These are phyloP conservation scores for Metschnikowia noctiluminum DNA, from an alignment of 805 yeast genomes.

Conservation along the genomic window DNA sequence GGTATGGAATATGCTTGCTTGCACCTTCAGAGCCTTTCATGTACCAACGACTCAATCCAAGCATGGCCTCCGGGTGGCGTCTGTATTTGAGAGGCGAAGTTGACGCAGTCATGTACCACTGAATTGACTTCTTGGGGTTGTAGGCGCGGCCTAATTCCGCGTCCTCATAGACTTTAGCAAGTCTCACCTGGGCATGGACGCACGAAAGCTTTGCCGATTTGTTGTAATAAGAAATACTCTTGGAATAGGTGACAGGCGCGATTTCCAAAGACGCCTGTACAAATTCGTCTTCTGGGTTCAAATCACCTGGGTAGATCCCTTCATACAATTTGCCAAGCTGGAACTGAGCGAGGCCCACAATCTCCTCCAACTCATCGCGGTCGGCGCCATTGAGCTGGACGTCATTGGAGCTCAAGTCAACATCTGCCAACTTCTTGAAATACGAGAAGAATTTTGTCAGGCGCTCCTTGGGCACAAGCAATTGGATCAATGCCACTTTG, in stretches of 20 bases:
- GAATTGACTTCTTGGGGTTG: constrained; percentile 41
- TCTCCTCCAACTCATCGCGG: constrained; percentile 38
- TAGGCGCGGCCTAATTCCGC: constrained; percentile 40
- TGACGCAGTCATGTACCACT: constrained; percentile 43
- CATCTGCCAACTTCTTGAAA: constrained; percentile 34
- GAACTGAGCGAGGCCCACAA: constrained; percentile 39
- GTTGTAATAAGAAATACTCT: constrained; percentile 40
- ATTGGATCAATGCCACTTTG: constrained; percentile 36
- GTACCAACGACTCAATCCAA: constrained; percentile 43
- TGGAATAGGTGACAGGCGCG: constrained; percentile 43
- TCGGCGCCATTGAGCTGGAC: constrained; percentile 36
- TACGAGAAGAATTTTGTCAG: constrained; percentile 35
- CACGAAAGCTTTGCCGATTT: constrained; percentile 40
- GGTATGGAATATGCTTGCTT: constrained; percentile 34
- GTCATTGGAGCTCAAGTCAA: constrained; percentile 33
- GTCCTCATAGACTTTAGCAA: constrained; percentile 41
- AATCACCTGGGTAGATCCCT: constrained; percentile 44
- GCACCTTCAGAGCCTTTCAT: constrained; percentile 33
- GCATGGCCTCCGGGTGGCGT: constrained; percentile 45
- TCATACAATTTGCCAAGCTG: constrained; percentile 43
- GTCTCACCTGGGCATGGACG: constrained; percentile 38
- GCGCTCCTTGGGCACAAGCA: constrained; percentile 33
- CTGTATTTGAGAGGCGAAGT: constrained; percentile 37
- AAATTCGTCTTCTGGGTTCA: constrained; percentile 35
- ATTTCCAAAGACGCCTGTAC: constrained; percentile 30